A percentile compares a stretch with the other conserved stretches of the same genome.
Conservation (phyloP, 2,329 filamentous ascomycete genomes). For the Xylariaceae sp. region DNA sequence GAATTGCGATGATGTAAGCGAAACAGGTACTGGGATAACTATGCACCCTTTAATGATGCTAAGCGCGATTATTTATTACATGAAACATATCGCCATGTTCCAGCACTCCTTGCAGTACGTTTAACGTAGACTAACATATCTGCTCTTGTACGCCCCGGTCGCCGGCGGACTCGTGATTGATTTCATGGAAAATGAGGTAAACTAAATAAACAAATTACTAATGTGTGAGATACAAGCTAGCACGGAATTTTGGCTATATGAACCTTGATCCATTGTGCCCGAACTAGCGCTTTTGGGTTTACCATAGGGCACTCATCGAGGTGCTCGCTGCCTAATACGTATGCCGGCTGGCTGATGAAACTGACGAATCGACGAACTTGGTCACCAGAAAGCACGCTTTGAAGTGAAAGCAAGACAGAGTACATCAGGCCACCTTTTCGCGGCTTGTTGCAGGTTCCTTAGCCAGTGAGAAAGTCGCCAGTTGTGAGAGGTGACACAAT, state of each 20-base stretch:
- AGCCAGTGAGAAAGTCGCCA: slow-evolving; percentile 12
- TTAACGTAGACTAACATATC: slow-evolving; percentile 11
- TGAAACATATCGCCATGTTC: slow-evolving; percentile 24
- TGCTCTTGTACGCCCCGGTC: neutral
- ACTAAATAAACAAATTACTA: no score
- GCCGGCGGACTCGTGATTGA: slow-evolving; percentile 4
- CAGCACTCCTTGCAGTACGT: slow-evolving; percentile 20
- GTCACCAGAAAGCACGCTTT: slow-evolving; percentile 16
- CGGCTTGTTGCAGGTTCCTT: slow-evolving; percentile 23
- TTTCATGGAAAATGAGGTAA: neutral
- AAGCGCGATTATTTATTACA: slow-evolving; percentile 15
- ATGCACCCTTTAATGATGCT: neutral
- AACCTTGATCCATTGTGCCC: slow-evolving; percentile 1
- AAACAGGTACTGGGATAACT: slow-evolving; percentile 9
- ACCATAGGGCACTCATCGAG: slow-evolving; percentile 4
- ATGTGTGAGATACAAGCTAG: no score
- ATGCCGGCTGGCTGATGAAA: slow-evolving; percentile 1
- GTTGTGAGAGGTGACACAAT: slow-evolving; percentile 16
- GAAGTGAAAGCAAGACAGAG: slow-evolving; percentile 3
- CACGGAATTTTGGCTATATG: no score
- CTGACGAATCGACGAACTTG: slow-evolving; percentile 9
- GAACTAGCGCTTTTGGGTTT: slow-evolving; percentile 6
- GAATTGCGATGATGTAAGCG: neutral
- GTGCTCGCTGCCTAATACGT: no score
- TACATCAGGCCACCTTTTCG: slow-evolving; percentile 15